Evolutionary conservation across 139 green algal species (phyloP).

Genomic region (Tetraselmis striata): DNA sequence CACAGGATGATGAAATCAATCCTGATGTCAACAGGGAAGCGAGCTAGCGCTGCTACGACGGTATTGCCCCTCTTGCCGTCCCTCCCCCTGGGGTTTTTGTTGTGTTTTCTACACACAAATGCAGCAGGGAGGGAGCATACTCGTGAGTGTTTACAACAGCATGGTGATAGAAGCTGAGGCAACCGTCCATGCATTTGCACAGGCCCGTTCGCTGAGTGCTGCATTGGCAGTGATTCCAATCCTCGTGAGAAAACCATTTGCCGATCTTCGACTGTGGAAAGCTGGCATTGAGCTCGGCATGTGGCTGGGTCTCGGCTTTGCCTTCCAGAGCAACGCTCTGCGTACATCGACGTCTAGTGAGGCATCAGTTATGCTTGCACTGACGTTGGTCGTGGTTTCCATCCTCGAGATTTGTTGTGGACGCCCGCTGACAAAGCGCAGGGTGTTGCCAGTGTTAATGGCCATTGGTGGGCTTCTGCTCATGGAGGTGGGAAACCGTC

Average conservation of each 20-base stretch:
- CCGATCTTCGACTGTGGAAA: not conserved
- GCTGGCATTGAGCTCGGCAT: not conserved
- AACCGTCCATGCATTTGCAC: not conserved
- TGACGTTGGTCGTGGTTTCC: not conserved
- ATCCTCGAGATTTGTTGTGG: not conserved
- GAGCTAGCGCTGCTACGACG: not conserved
- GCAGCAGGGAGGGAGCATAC: too few species aligned
- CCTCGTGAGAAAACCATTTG: not conserved
- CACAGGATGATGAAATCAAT: not conserved
- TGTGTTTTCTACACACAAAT: too few species aligned
- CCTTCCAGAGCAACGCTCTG: not conserved
- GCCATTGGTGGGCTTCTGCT: not conserved
- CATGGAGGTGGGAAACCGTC: not conserved
- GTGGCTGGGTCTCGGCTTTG: not conserved
- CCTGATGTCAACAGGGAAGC: not conserved
- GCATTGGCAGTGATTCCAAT: not conserved
- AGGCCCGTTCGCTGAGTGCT: not conserved
- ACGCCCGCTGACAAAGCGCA: not conserved
- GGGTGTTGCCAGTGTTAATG: not conserved
- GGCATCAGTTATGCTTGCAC: not conserved
- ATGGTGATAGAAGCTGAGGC: too few species aligned
- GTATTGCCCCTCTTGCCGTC: not conserved
- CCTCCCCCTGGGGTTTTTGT: too few species aligned
- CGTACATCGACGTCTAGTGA: not conserved
- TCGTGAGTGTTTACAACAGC: too few species aligned